Evolutionary conservation across 495 filamentous ascomycete species (phyloP).

Genomic region (Paragyromitra xinjiangensis): DNA sequence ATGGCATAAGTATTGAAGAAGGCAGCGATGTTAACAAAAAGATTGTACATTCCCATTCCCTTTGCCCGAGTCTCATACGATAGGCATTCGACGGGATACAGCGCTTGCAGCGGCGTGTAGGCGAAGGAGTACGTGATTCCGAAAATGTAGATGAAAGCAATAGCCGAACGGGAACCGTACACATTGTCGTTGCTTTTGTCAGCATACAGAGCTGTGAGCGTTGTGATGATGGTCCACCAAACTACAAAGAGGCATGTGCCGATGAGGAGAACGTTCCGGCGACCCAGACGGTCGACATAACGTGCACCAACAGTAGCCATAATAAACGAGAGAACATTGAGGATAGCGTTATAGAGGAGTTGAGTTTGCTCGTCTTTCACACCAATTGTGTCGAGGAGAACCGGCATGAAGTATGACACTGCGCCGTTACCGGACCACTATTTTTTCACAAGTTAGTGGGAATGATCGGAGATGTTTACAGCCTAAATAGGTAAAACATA

Average conservation of each 20-base stretch:
- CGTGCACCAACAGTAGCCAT: constrained; percentile 73
- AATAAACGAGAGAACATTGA: constrained; percentile 72
- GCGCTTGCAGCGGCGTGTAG: constrained; percentile 63
- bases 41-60: constrained; percentile 68
- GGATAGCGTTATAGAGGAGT: constrained; percentile 66
- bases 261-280: constrained; percentile 69
- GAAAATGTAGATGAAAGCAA: constrained; percentile 57
- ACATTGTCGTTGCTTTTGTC: constrained; percentile 61
- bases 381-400: constrained; percentile 65
- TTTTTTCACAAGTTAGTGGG: constrained; percentile 9
- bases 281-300: constrained; percentile 73
- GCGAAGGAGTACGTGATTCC: constrained; percentile 57
- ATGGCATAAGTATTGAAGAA: constrained; percentile 69
- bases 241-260: constrained; percentile 64
- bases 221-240: constrained; percentile 68
- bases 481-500: constrained; percentile 3
- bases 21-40: constrained; percentile 66
- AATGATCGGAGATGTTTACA: not conserved
- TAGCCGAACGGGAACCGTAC: constrained; percentile 59
- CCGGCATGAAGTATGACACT: constrained; percentile 67
- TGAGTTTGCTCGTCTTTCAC: constrained; percentile 64
- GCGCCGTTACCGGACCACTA: constrained; percentile 69
- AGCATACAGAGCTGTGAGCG: constrained; percentile 59
- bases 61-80: constrained; percentile 71
- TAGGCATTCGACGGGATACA: constrained; percentile 76